Percentiles rank a stretch among this genome's conserved stretches.
These are phyloP conservation scores for Nemania abortiva DNA, from an alignment of 2,329 filamentous ascomycete genomes.

Conservation along the genomic window DNA sequence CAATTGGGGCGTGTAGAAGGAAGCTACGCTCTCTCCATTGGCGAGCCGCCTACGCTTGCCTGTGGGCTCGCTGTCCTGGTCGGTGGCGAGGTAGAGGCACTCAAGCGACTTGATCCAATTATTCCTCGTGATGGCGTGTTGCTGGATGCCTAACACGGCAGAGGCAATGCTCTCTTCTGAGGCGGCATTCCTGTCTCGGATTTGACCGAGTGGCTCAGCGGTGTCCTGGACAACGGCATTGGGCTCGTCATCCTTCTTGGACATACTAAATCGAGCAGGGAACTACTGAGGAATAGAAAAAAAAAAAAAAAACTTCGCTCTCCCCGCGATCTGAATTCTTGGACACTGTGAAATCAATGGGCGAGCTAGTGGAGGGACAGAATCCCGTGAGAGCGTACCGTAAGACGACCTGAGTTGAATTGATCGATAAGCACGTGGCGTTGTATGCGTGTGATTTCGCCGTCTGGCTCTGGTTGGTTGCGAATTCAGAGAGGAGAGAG, in stretches of 20 bases:
- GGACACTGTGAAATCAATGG: conserved; percentile 11
- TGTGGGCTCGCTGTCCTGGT: conserved; percentile 40
- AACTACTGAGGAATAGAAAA: neutral
- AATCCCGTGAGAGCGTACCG: conserved; percentile 10
- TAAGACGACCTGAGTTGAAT: conserved; percentile 18
- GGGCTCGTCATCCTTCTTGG: conserved; percentile 37
- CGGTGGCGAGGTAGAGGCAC: conserved; percentile 44
- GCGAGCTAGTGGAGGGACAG: conserved; percentile 7
- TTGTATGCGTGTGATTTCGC: conserved; percentile 13
- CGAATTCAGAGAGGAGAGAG: conserved; percentile 13
- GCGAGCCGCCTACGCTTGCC: conserved; percentile 46
- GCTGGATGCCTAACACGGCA: conserved; percentile 45
- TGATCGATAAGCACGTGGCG: conserved; percentile 23
- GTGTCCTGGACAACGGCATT: conserved; percentile 49
- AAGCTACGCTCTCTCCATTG: conserved; percentile 41
- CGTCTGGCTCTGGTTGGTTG: conserved; percentile 4
- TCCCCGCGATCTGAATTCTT: conserved; percentile 11
- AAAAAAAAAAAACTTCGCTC: conserved; percentile 18
- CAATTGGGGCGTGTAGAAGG: conserved; percentile 34
- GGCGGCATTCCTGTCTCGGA: conserved; percentile 42
- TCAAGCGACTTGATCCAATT: conserved; percentile 49
- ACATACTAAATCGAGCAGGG: conserved; percentile 43
- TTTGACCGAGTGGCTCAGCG: conserved; percentile 45
- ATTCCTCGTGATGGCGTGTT: conserved; percentile 42
- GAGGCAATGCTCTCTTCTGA: conserved; percentile 40